Percentiles rank a stretch among this genome's conserved stretches.
Conservation (phyloP, 1,139 yeast genomes). For the Arxiozyma heterogenica region DNA sequence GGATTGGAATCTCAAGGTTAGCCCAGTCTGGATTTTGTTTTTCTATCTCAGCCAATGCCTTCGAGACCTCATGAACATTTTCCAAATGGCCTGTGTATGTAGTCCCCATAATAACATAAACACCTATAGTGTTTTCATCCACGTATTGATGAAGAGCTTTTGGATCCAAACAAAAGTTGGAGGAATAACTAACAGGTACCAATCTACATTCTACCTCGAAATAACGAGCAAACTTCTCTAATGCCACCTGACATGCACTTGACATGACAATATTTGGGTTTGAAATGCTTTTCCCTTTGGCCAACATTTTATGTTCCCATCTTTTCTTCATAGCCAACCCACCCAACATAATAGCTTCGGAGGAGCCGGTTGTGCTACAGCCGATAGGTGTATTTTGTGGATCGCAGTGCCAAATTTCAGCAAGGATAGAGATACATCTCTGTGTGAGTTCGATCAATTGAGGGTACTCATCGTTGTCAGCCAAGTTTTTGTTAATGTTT, state of each 20-base stretch:
- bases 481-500: slow-evolving; percentile 76
- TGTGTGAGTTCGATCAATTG: slow-evolving; percentile 70
- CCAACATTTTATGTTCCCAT: slow-evolving; percentile 66
- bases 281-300: slow-evolving; percentile 48
- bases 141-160: slow-evolving; percentile 49
- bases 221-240: slow-evolving; percentile 88
- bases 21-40: slow-evolving; percentile 28
- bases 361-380: slow-evolving; percentile 87
- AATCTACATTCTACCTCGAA: slow-evolving; percentile 84
- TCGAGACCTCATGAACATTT: slow-evolving; percentile 52
- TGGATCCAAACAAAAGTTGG: slow-evolving; percentile 58
- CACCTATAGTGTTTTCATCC: slow-evolving; percentile 90
- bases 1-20: slow-evolving; percentile 71
- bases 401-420: slow-evolving; percentile 70
- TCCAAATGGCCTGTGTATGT: slow-evolving; percentile 93
- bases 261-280: slow-evolving; percentile 90
- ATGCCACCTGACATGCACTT: slow-evolving; percentile 88
- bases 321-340: slow-evolving; percentile 85
- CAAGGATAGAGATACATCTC: slow-evolving; percentile 72
- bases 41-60: slow-evolving; percentile 59
- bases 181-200: slow-evolving; percentile 51
- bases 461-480: slow-evolving; percentile 92
- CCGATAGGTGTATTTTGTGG: slow-evolving; percentile 49
- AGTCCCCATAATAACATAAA: slow-evolving; percentile 80
- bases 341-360: slow-evolving; percentile 89